A percentile compares a stretch with the other conserved stretches of the same genome.
These are phyloP conservation scores for Blastocystis sp. DNA, from an alignment of 352 stramenopile genomes.

Conservation along the genomic window DNA sequence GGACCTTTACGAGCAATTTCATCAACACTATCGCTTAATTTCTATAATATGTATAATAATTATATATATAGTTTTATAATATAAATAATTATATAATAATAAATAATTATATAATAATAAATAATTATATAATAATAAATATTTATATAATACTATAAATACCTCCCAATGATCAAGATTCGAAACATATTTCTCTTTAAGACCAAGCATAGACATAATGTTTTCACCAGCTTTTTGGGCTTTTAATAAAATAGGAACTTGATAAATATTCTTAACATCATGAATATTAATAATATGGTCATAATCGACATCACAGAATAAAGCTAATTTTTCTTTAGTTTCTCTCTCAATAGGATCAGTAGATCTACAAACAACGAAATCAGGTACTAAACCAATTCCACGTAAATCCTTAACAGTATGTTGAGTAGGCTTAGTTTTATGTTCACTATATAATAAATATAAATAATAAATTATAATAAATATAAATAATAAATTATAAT, in stretches of 20 bases:
- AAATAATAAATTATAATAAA: too few relatives aligned
- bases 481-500: too few relatives aligned
- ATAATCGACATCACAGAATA: constrained; percentile 87
- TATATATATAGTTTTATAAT: too few relatives aligned
- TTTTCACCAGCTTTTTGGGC: constrained; percentile 82
- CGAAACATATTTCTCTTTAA: background rate
- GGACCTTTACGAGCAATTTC: constrained; percentile 71
- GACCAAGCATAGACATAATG: constrained; percentile 64
- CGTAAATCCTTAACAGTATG: constrained; percentile 93
- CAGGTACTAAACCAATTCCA: constrained; percentile 73
- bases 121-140: too few relatives aligned
- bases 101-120: too few relatives aligned
- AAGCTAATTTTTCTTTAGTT: constrained; percentile 83
- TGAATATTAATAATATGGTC: constrained; percentile 85
- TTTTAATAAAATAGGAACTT: constrained; percentile 84
- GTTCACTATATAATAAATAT: constrained; percentile 58
- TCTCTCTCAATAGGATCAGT: constrained; percentile 65
- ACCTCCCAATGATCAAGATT: constrained; percentile 52
- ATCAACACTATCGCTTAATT: constrained; percentile 48
- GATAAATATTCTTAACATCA: constrained; percentile 99
- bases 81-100: too few relatives aligned
- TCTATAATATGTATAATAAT: background rate
- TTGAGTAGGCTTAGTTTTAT: constrained; percentile 99
- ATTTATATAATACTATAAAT: too few relatives aligned
- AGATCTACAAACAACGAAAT: constrained; percentile 87